phyloP scores from a whole-genome alignment of 148 eudicot genomes.

The Diospyros lotus region DNA sequence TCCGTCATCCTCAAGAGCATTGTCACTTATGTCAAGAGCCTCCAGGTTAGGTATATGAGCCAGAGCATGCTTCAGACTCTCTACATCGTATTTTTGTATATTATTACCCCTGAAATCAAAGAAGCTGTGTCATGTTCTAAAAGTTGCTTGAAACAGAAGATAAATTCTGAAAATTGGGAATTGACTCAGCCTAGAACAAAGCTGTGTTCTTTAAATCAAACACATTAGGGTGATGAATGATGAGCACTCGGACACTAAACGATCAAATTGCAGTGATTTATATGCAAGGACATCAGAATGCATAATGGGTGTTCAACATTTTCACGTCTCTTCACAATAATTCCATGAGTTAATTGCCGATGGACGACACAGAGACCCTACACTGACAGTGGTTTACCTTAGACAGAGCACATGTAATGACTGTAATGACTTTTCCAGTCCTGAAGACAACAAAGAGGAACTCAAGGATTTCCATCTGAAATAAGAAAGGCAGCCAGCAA shows the following conservation, averaged over 20 bases:
- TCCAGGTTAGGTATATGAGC: slow-evolving; percentile 66
- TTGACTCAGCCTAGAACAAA: neutral
- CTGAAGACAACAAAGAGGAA: slow-evolving; percentile 22
- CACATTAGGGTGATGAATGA: neutral
- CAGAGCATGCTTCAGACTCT: slow-evolving; percentile 60
- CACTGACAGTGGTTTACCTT: slow-evolving; percentile 40
- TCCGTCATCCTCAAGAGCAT: slow-evolving; percentile 73
- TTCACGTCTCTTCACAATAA: neutral
- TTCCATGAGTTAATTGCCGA: neutral
- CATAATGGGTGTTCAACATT: too few relatives aligned
- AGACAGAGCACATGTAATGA: slow-evolving; percentile 67
- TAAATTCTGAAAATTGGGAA: neutral
- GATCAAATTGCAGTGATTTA: neutral
- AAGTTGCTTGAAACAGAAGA: neutral
- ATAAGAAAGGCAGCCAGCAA: slow-evolving; percentile 75
- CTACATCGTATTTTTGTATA: slow-evolving; percentile 50
- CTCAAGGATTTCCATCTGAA: slow-evolving; percentile 34
- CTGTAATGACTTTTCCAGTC: slow-evolving; percentile 44
- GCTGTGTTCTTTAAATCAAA: neutral
- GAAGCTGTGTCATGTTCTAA: neutral
- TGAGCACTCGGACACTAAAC: neutral
- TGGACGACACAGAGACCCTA: neutral
- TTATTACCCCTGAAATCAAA: slow-evolving; percentile 52
- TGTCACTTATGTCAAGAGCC: slow-evolving; percentile 74
- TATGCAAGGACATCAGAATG: too few relatives aligned